Percentiles rank a stretch among this genome's conserved stretches.
Evolutionary conservation across 1,284 basidiomycete species (phyloP).

Genomic region (Moesziomyces antarcticus): DNA sequence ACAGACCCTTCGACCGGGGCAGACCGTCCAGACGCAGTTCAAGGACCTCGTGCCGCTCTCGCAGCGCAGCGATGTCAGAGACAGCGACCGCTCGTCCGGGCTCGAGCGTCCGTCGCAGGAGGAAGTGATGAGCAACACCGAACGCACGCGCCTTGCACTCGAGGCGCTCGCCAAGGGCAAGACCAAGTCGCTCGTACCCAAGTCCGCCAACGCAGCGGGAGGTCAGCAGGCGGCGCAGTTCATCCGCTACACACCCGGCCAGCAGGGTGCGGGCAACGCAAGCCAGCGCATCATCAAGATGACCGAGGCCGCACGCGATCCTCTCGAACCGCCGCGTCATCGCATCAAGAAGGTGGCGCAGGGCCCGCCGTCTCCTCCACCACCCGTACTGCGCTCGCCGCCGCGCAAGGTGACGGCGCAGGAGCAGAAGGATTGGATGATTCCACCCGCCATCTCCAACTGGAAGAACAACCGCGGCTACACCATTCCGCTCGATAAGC

Average conservation of each 20-base stretch:
- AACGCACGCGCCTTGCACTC: slow-evolving; percentile 87
- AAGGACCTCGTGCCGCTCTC: slow-evolving; percentile 94
- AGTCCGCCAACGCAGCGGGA: slow-evolving; percentile 57
- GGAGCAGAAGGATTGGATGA: slow-evolving; percentile 99
- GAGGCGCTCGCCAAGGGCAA: slow-evolving; percentile 94
- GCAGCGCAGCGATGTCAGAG: slow-evolving; percentile 83
- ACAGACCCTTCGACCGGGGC: slow-evolving; percentile 88
- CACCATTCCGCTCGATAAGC: slow-evolving; percentile 97
- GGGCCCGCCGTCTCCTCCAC: slow-evolving; percentile 93
- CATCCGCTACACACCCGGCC: slow-evolving; percentile 94
- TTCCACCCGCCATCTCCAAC: slow-evolving; percentile 98
- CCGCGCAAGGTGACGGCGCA: slow-evolving; percentile 94
- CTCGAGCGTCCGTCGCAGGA: slow-evolving; percentile 95
- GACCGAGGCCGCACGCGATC: slow-evolving; percentile 82
- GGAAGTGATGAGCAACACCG: slow-evolving; percentile 85
- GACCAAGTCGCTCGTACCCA: slow-evolving; percentile 94
- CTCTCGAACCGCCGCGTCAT: slow-evolving; percentile 93
- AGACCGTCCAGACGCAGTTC: slow-evolving; percentile 90
- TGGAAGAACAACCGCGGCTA: slow-evolving; percentile 99
- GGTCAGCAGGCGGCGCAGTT: slow-evolving; percentile 71
- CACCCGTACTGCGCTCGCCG: slow-evolving; percentile 94
- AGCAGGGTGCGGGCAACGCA: slow-evolving; percentile 75
- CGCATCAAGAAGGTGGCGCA: slow-evolving; percentile 98
- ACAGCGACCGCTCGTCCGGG: slow-evolving; percentile 71
- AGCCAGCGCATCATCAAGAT: slow-evolving; percentile 99